Conservation (phyloP, 768 basidiomycete genomes). For the Leccinum truebloodii region DNA sequence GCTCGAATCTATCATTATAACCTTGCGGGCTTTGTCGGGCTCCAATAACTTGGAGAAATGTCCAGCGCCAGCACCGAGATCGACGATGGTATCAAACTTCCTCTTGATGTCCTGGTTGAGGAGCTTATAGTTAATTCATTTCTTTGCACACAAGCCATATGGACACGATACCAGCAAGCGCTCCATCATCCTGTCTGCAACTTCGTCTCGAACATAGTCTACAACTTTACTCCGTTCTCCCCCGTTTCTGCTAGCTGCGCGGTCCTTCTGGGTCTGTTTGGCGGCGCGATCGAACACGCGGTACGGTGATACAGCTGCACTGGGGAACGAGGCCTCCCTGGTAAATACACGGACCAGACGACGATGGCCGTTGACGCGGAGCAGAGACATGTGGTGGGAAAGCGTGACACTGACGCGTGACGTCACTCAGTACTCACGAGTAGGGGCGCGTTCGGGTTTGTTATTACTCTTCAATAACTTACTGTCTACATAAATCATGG, state of each 20-base stretch:
- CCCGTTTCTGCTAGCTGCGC: constrained; percentile 58
- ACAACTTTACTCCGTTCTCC: constrained; percentile 71
- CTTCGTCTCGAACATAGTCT: constrained; percentile 90
- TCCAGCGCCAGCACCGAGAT: constrained; percentile 89
- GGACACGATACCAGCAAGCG: constrained; percentile 67
- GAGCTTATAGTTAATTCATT: constrained; percentile 3
- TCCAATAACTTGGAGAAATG: constrained; percentile 88
- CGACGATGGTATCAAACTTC: constrained; percentile 75
- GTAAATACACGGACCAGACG: constrained; percentile 44
- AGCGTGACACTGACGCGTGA: constrained; percentile 20
- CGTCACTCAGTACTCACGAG: constrained; percentile 4
- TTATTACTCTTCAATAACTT: no score
- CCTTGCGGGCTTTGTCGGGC: constrained; percentile 62
- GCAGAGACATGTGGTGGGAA: constrained; percentile 22
- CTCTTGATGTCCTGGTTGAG: constrained; percentile 81
- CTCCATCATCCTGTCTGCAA: constrained; percentile 89
- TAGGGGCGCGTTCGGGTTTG: background rate
- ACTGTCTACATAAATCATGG: constrained; percentile 15
- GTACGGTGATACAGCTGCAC: constrained; percentile 49
- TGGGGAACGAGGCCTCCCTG: constrained; percentile 44
- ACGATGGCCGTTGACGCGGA: constrained; percentile 7
- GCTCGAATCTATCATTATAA: constrained; percentile 85
- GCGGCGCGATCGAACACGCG: constrained; percentile 83
- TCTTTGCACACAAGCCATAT: constrained; percentile 2
- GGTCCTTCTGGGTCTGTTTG: constrained; percentile 78